Base-by-base conservation (phyloP, 2,329 filamentous ascomycete genomes). In the Didymella segeticola region DNA sequence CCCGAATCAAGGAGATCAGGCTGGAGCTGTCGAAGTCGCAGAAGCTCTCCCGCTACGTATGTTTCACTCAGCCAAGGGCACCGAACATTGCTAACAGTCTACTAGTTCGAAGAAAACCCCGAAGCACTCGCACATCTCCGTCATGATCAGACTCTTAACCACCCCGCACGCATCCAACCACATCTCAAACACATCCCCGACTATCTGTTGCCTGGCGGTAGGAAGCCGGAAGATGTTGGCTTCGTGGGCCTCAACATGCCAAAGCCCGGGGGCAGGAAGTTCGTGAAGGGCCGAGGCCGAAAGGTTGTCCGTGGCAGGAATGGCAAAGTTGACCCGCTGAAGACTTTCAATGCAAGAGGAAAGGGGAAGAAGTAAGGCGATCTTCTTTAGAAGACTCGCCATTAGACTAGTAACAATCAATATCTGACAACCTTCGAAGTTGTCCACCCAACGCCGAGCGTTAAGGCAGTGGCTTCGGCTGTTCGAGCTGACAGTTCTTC, bases 41-140 rank as follows among this genome's bases (percentile, higher is more conserved):
- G 70, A 97, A 96, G 77, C 80, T 99, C 19, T 67, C 63, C 2
- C 61, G 61, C 46, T 67, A 67, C 38, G 62, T 67, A 67, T 22
- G 61, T n/a, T n/a, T n/a, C n/a, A n/a, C n/a, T n/a, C n/a, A n/a
- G n/a, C n/a, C n/a, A n/a, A n/a, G n/a, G n/a, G n/a, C n/a, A n/a
- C n/a, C n/a, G n/a, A n/a, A n/a, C n/a, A n/a, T 5, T 11, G 17
- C 59, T 68, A 56, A 69, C 51, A 42, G 34, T 2, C 11, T 9
- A n/a, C 1, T 7, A 98, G 79, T 99, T 98, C 69, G 95, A 98
- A 72, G 95, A 99, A 75, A 97, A 99, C 73, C 95, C 95, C 0
- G 86, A 89, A 26, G 93, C 98, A 71, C 78, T 98, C 60, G 85
- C 86, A 30, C 91, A 96, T 71, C 80, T 98, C 62, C 86, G 93